Evolutionary conservation across 352 stramenopile species (phyloP).

Genomic region (Phytophthora idaei): DNA sequence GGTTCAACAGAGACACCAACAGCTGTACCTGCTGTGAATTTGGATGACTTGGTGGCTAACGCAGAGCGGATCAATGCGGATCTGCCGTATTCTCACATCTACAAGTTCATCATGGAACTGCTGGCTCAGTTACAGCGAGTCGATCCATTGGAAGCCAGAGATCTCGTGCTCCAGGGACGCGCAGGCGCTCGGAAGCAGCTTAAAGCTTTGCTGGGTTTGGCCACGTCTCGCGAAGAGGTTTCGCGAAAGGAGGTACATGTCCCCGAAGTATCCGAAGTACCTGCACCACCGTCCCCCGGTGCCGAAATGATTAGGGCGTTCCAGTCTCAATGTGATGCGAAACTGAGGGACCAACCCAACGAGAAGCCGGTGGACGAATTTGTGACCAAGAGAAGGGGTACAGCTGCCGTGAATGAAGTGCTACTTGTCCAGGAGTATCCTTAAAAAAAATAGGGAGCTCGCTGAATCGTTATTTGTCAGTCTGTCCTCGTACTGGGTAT

Average conservation of each 20-base stretch:
- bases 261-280: neutral
- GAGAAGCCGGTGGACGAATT: neutral
- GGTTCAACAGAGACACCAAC: slow-evolving; percentile 6
- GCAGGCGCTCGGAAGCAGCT: slow-evolving; percentile 42
- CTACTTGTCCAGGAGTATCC: neutral
- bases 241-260: neutral
- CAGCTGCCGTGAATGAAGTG: neutral
- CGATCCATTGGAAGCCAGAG: slow-evolving; percentile 59
- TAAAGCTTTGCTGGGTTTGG: slow-evolving; percentile 17
- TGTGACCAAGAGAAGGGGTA: neutral
- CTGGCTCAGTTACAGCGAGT: slow-evolving; percentile 46
- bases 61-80: slow-evolving; percentile 52
- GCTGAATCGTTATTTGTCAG: too few species aligned
- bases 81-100: slow-evolving; percentile 56
- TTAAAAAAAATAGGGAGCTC: neutral
- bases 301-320: slow-evolving; percentile 17
- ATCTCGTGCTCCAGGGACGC: slow-evolving; percentile 48
- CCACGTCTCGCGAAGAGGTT: slow-evolving; percentile 22
- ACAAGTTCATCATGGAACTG: slow-evolving; percentile 59
- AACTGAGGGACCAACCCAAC: slow-evolving; percentile 2
- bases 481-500: too few species aligned
- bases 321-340: slow-evolving; percentile 3
- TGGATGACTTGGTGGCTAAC: slow-evolving; percentile 18
- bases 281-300: neutral
- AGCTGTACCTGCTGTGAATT: slow-evolving; percentile 5